Percentiles rank a stretch among this genome's conserved stretches.
Conservation (phyloP, 1,284 basidiomycete genomes). For the Mycosarcoma maydis region DNA sequence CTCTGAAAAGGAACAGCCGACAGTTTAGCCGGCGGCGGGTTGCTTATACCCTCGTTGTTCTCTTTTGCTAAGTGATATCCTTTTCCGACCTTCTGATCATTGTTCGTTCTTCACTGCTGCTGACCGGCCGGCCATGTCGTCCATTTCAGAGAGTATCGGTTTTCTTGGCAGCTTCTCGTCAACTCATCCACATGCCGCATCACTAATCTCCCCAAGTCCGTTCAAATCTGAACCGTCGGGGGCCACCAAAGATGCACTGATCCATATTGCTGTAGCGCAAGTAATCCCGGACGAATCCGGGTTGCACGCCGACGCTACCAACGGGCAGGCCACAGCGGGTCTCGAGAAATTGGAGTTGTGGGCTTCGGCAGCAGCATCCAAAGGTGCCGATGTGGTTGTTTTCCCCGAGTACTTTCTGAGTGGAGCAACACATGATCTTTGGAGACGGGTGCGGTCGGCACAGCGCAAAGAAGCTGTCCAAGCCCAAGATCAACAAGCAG, state of each 20-base stretch:
- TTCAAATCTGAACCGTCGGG: constrained; percentile 5
- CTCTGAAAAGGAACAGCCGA: constrained; percentile 2
- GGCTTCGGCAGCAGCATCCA: constrained; percentile 23
- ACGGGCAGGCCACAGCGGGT: constrained; percentile 8
- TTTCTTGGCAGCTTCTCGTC: constrained; percentile 19
- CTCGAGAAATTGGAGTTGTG: constrained; percentile 42
- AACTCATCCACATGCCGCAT: constrained; percentile 6
- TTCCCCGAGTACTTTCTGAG: constrained; percentile 65
- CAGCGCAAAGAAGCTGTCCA: constrained; percentile 10
- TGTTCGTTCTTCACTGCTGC: too few species aligned
- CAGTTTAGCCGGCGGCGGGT: constrained; percentile 4
- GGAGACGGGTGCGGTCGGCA: constrained; percentile 27
- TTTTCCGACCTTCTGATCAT: too few species aligned
- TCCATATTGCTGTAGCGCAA: constrained; percentile 43
- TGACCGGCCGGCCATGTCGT: constrained; percentile 1
- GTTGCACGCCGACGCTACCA: constrained; percentile 4
- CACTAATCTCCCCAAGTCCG: constrained; percentile 4
- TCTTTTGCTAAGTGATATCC: too few species aligned
- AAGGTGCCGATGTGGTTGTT: constrained; percentile 57
- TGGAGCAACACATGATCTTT: constrained; percentile 56
- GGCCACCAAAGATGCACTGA: constrained; percentile 14
- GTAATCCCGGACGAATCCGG: constrained; percentile 38
- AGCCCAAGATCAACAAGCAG: constrained; percentile 11
- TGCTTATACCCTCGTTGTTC: neutral
- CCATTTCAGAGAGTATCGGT: neutral